Evolutionary conservation across 2,329 filamentous ascomycete genomes (phyloP).

Genomic region (Microdochium bolleyi): DNA sequence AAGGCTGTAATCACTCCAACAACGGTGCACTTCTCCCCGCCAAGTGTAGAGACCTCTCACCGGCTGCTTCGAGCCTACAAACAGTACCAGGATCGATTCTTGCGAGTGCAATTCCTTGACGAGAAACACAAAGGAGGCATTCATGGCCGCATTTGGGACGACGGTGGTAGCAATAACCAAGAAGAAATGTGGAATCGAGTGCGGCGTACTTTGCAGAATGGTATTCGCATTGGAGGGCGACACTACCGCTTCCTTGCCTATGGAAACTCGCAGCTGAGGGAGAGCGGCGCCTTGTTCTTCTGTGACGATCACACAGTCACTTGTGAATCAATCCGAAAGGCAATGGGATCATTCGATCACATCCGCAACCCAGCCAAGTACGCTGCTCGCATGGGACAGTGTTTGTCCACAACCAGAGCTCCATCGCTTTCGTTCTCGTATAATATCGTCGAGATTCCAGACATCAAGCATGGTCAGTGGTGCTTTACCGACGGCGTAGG

Average conservation of each 20-base stretch:
- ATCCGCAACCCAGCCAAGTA: slow-evolving; percentile 85
- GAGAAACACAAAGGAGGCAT: slow-evolving; percentile 54
- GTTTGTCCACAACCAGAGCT: slow-evolving; percentile 74
- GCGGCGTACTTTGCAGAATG: slow-evolving; percentile 62
- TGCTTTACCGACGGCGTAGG: slow-evolving; percentile 90
- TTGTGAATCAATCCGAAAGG: slow-evolving; percentile 68
- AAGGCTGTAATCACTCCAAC: slow-evolving; percentile 79
- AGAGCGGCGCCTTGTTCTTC: slow-evolving; percentile 91
- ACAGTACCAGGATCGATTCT: slow-evolving; percentile 65
- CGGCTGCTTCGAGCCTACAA: slow-evolving; percentile 71
- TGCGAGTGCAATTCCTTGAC: slow-evolving; percentile 84
- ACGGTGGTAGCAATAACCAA: slow-evolving; percentile 44
- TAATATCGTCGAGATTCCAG: slow-evolving; percentile 60
- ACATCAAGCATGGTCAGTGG: slow-evolving; percentile 61
- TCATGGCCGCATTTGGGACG: slow-evolving; percentile 39
- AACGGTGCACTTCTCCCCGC: slow-evolving; percentile 69
- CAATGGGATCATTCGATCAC: slow-evolving; percentile 80
- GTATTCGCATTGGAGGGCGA: slow-evolving; percentile 74
- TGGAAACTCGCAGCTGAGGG: slow-evolving; percentile 90
- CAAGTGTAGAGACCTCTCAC: slow-evolving; percentile 80
- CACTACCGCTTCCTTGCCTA: slow-evolving; percentile 87
- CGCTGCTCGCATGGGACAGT: slow-evolving; percentile 83
- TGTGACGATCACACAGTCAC: slow-evolving; percentile 58
- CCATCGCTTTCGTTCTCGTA: not conserved
- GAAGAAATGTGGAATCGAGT: slow-evolving; percentile 70